phyloP scores from a whole-genome alignment of 2,329 filamentous ascomycete species.

The Exophiala lecanii-corni region DNA sequence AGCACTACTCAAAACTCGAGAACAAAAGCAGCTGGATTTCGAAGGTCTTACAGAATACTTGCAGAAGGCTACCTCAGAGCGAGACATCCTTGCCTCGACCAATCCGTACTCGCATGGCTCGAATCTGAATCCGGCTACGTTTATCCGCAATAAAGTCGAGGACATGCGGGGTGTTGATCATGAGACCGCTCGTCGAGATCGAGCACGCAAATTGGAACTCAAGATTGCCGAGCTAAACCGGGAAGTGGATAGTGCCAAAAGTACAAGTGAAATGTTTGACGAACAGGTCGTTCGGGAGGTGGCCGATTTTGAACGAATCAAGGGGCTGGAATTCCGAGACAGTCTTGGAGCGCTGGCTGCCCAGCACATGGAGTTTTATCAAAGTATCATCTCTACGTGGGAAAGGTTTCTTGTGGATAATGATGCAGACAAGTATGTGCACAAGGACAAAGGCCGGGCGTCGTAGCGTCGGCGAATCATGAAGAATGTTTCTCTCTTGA shows the following conservation, averaged over 20 bases:
- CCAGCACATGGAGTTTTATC: constrained; percentile 83
- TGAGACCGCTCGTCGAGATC: constrained; percentile 81
- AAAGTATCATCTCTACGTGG: constrained; percentile 75
- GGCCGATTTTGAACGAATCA: constrained; percentile 92
- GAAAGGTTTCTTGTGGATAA: constrained; percentile 84
- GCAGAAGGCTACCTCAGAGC: constrained; percentile 80
- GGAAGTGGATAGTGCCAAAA: constrained; percentile 83
- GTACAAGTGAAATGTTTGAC: constrained; percentile 86
- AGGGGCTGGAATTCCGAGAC: constrained; percentile 83
- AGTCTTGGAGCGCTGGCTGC: constrained; percentile 80
- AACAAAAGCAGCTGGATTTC: constrained; percentile 97
- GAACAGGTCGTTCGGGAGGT: constrained; percentile 94
- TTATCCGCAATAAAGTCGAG: constrained; percentile 90
- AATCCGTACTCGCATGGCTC: constrained; percentile 56
- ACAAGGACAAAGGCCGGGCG: constrained; percentile 23
- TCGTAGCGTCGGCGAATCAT: constrained; percentile 1
- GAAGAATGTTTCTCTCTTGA: not conserved
- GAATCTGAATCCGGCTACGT: constrained; percentile 67
- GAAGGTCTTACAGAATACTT: constrained; percentile 95
- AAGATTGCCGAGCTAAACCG: constrained; percentile 86
- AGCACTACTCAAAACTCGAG: constrained; percentile 80
- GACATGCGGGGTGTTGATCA: constrained; percentile 96
- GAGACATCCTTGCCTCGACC: constrained; percentile 69
- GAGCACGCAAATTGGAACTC: constrained; percentile 83
- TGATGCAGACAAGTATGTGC: constrained; percentile 55